phyloP scores from a whole-genome alignment of 2,329 filamentous ascomycete species.

The Shiraia bambusicola region DNA sequence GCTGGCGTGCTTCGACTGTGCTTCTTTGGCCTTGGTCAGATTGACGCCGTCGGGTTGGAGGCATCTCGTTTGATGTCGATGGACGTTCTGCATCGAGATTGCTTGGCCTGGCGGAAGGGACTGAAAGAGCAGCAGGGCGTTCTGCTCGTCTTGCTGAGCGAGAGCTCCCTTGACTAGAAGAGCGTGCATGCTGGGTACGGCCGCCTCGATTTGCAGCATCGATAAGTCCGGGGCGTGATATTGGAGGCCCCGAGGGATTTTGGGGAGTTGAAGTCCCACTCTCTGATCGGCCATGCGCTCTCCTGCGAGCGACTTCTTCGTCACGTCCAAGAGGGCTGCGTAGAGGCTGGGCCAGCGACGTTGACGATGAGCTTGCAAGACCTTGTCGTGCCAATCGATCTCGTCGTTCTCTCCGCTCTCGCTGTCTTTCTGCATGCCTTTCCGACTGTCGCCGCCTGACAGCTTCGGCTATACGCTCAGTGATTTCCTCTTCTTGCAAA shows the following conservation, averaged over 20 bases:
- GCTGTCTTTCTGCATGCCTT: conserved; percentile 58
- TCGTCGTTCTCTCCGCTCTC: conserved; percentile 42
- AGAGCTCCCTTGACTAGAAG: conserved; percentile 52
- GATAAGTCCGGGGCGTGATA: conserved; percentile 51
- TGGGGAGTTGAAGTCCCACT: conserved; percentile 40
- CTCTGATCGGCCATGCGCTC: conserved; percentile 37
- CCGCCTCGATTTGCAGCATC: conserved; percentile 42
- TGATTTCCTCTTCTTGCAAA: conserved; percentile 83
- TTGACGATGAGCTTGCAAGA: conserved; percentile 21
- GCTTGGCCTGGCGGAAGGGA: conserved; percentile 48
- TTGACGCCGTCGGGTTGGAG: conserved; percentile 36
- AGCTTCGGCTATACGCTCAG: conserved; percentile 84
- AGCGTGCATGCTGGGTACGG: conserved; percentile 43
- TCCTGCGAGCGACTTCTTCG: conserved; percentile 33
- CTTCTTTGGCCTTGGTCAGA: conserved; percentile 50
- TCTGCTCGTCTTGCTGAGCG: conserved; percentile 38
- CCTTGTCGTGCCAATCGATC: conserved; percentile 45
- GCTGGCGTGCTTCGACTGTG: conserved; percentile 42
- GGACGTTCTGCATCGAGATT: conserved; percentile 56
- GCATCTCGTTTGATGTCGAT: conserved; percentile 22
- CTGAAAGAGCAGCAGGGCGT: conserved; percentile 25
- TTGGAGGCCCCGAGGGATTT: conserved; percentile 43
- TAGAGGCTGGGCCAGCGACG: conserved; percentile 26
- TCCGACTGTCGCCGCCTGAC: conserved; percentile 76
- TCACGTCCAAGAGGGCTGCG: conserved; percentile 33